Percentiles rank a stretch among this genome's conserved stretches.
Conservation (phyloP, 2,329 filamentous ascomycete species). For the Colletotrichum trifolii region DNA sequence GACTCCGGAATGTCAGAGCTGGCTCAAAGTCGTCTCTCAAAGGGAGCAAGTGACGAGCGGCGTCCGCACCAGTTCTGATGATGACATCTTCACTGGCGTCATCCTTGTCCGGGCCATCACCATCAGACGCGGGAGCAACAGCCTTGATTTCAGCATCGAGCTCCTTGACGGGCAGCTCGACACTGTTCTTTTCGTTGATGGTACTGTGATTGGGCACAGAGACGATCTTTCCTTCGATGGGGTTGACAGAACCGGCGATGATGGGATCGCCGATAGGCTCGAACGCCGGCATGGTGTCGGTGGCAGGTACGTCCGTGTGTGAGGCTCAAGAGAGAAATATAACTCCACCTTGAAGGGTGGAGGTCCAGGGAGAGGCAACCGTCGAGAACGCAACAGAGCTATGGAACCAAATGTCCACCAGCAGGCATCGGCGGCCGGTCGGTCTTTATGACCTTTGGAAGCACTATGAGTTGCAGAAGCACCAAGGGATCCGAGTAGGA, state of each 20-base stretch:
- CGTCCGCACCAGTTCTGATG: conserved; percentile 64
- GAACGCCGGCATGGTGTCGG: conserved; percentile 3
- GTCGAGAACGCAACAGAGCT: background rate
- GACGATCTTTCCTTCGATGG: conserved; percentile 45
- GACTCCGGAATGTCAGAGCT: conserved; percentile 63
- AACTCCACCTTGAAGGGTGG: background rate
- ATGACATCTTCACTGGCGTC: conserved; percentile 52
- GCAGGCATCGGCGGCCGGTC: background rate
- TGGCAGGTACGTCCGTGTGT: background rate
- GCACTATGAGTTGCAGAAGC: background rate
- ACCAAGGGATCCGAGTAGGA: too few relatives aligned
- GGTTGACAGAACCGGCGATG: conserved; percentile 42
- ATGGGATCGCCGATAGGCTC: conserved; percentile 37
- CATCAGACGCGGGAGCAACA: conserved; percentile 30
- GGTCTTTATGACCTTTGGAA: conserved; percentile 1
- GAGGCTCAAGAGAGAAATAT: background rate
- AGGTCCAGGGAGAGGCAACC: background rate
- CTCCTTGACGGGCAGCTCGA: conserved; percentile 34
- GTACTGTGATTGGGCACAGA: conserved; percentile 43
- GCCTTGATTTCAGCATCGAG: conserved; percentile 40
- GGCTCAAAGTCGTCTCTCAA: conserved; percentile 64
- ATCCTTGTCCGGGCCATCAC: conserved; percentile 32
- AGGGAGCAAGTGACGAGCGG: conserved; percentile 58
- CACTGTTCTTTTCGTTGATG: conserved; percentile 45
- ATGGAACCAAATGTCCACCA: background rate